A percentile compares a stretch with the other conserved stretches of the same genome.
Evolutionary conservation across 306 rosid species (phyloP).

Genomic region (Fragaria iinumae): DNA sequence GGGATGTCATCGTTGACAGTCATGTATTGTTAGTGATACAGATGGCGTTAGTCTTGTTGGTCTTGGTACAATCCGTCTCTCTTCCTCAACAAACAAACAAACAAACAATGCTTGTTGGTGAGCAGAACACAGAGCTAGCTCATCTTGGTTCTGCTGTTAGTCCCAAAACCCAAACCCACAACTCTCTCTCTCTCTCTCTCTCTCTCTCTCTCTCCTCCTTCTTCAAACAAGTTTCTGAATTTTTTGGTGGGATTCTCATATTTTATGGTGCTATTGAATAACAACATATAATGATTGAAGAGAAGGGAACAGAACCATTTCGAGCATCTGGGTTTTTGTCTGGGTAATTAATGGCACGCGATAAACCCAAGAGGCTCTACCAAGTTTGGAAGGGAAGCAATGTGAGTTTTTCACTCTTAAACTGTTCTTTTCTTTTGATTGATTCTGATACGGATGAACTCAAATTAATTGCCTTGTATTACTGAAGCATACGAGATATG

Average conservation of each 20-base stretch:
- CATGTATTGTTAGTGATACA: conserved; percentile 27
- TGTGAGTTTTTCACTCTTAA: conserved; percentile 47
- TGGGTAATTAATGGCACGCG: conserved; percentile 21
- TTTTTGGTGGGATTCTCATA: conserved; percentile 3
- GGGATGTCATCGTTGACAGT: conserved; percentile 46
- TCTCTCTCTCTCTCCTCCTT: not conserved
- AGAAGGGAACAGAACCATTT: conserved; percentile 32
- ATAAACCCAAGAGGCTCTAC: conserved; percentile 59
- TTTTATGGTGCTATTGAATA: conserved; percentile 26
- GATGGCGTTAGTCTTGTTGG: conserved; percentile 40
- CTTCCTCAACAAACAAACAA: not conserved
- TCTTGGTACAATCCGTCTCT: conserved; percentile 49
- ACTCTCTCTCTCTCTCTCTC: not conserved
- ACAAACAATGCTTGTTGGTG: conserved; percentile 4
- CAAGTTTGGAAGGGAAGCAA: conserved; percentile 93
- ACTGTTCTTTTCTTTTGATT: conserved; percentile 13
- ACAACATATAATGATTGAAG: conserved; percentile 24
- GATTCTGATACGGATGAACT: not conserved
- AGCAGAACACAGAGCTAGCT: conserved; percentile 30
- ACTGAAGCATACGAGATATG: not conserved
- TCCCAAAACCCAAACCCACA: conserved; percentile 9
- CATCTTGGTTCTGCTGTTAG: conserved; percentile 26
- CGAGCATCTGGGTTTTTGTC: conserved; percentile 32
- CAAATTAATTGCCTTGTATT: not conserved
- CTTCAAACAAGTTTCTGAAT: not conserved